phyloP scores from a whole-genome alignment of 768 basidiomycete species.

The Asterophora lycoperdoides region DNA sequence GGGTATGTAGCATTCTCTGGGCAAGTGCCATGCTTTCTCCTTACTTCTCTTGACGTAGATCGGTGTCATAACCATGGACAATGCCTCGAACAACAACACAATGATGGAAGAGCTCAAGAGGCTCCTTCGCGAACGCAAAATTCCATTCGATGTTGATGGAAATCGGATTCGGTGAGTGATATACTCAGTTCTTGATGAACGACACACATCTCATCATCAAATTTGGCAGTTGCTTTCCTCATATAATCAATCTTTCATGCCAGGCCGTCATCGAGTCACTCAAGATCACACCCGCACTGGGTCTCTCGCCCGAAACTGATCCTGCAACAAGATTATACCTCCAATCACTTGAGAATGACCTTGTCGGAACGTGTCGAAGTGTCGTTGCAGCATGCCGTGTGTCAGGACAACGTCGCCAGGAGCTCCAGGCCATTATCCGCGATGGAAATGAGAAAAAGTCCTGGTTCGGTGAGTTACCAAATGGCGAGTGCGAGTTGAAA shows the following conservation, averaged over 20 bases:
- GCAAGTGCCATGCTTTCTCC: background rate
- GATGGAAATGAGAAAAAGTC: slow-evolving; percentile 21
- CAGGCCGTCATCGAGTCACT: slow-evolving; percentile 17
- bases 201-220: background rate
- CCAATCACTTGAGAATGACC: slow-evolving; percentile 21
- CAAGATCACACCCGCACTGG: slow-evolving; percentile 11
- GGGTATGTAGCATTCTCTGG: slow-evolving; percentile 15
- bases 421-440: slow-evolving; percentile 20
- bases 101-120: slow-evolving; percentile 23
- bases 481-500: slow-evolving; percentile 6
- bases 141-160: slow-evolving; percentile 18
- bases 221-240: slow-evolving; percentile 24
- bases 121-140: slow-evolving; percentile 1
- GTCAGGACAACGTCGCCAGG: too few relatives aligned
- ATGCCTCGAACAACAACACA: slow-evolving; percentile 33
- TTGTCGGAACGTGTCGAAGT: slow-evolving; percentile 19
- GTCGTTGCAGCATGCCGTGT: too few relatives aligned
- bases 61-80: slow-evolving; percentile 30
- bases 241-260: slow-evolving; percentile 24
- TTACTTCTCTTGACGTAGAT: slow-evolving; percentile 11
- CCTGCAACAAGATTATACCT: slow-evolving; percentile 8
- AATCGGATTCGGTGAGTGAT: slow-evolving; percentile 11
- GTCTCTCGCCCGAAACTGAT: slow-evolving; percentile 6
- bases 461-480: slow-evolving; percentile 7
- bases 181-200: background rate